phyloP scores from a whole-genome alignment of 129 eudicot genomes.

The Oenanthe sinensis region DNA sequence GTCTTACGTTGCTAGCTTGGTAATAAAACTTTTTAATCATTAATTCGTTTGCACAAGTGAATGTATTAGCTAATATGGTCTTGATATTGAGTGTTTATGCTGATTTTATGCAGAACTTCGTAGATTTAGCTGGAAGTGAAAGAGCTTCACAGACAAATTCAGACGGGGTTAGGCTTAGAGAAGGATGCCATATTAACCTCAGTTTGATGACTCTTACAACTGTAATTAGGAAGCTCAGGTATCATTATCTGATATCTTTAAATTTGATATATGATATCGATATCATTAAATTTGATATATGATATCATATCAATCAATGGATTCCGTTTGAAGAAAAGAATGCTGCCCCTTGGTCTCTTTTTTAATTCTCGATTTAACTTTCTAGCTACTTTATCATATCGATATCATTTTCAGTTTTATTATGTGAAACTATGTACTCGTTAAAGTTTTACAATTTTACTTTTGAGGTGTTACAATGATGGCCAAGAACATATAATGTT shows the following conservation, averaged over 20 bases:
- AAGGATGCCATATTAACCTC: conserved; percentile 91
- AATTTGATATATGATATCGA: background rate
- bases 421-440: background rate
- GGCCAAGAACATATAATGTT: background rate
- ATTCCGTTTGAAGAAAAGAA: background rate
- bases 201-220: conserved; percentile 94
- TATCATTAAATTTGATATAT: background rate
- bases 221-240: conserved; percentile 95
- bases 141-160: conserved; percentile 86
- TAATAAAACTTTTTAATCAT: conserved; percentile 7
- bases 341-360: background rate
- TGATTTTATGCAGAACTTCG: conserved; percentile 63
- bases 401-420: background rate
- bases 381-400: background rate
- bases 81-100: background rate
- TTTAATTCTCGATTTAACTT: background rate
- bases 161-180: conserved; percentile 86
- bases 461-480: background rate
- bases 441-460: background rate
- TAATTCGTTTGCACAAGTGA: background rate
- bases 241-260: background rate
- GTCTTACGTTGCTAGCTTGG: conserved; percentile 93
- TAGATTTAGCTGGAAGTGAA: conserved; percentile 95
- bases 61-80: background rate
- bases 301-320: background rate